Evolutionary conservation across 2,329 filamentous ascomycete genomes (phyloP).

Genomic region (Diaporthe destruens): DNA sequence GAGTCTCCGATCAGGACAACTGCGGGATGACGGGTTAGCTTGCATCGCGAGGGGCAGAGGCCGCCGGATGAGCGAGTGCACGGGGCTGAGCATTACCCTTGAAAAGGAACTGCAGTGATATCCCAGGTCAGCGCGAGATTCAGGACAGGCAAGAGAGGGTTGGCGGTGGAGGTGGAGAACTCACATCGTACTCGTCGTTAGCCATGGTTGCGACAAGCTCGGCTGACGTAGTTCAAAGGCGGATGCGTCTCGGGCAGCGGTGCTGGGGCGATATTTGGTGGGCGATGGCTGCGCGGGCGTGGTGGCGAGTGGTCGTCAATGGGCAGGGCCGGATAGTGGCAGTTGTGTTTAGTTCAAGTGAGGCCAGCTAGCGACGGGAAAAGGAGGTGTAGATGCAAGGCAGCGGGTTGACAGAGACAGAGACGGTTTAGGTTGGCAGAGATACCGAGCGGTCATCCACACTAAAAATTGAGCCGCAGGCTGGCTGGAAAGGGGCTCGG

Average conservation of each 20-base stretch:
- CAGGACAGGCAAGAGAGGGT: slow-evolving; percentile 45
- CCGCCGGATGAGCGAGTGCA: slow-evolving; percentile 40
- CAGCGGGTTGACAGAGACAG: slow-evolving; percentile 37
- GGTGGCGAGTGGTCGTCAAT: slow-evolving; percentile 18
- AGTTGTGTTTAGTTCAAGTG: slow-evolving; percentile 36
- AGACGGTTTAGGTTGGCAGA: slow-evolving; percentile 37
- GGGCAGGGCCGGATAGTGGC: slow-evolving; percentile 25
- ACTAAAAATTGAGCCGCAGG: slow-evolving; percentile 40
- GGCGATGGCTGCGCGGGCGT: slow-evolving; percentile 45
- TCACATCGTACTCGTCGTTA: slow-evolving; percentile 99
- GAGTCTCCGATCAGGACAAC: slow-evolving; percentile 99
- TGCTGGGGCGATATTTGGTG: slow-evolving; percentile 41
- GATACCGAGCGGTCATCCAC: slow-evolving; percentile 37
- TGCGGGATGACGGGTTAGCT: slow-evolving; percentile 55
- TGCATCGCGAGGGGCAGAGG: slow-evolving; percentile 47
- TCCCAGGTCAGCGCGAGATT: slow-evolving; percentile 49
- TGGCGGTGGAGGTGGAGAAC: slow-evolving; percentile 53
- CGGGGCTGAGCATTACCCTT: slow-evolving; percentile 75
- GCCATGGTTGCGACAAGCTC: slow-evolving; percentile 77
- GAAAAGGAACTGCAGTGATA: slow-evolving; percentile 87
- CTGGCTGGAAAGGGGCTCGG: slow-evolving; percentile 34
- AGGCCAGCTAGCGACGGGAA: slow-evolving; percentile 41
- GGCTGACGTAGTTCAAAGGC: slow-evolving; percentile 44
- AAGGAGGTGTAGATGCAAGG: slow-evolving; percentile 42
- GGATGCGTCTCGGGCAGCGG: slow-evolving; percentile 42